Evolutionary conservation across 2,329 filamentous ascomycete genomes (phyloP), one percentile per base, ranked within the genome.

Genomic region (Talaromyces albobiverticillius): DNA sequence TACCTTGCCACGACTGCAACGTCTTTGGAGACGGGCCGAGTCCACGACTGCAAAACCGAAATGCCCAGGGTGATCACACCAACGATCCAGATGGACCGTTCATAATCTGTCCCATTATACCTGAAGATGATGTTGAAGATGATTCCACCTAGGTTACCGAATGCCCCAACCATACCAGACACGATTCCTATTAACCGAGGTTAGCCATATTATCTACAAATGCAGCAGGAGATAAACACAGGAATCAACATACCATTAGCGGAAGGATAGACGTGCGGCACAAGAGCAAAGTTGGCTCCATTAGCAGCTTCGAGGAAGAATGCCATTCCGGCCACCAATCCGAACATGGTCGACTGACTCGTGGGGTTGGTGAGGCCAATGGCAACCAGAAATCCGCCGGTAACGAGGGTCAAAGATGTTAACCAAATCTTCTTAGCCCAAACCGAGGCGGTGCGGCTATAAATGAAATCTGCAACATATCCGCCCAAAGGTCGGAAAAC

Each of bases 241-340:
- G 20, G 16, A 22, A 32, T 23, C 11, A 40, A 63, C 70, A 64
- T 74, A 70, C 90, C 91, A 70, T 95, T 96, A 57, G 90, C 89
- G 57, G 80, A 81, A 1, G 90, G 89, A 70, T 92, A 88, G 1
- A 95, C 87, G 67, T 96, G 92, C 3, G 91, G 90, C 22, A 96
- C 87, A 5, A 96, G 80, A 0, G 89, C 84, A 71, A 94, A 96
- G 73, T 89, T 94, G 38, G 89, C 85, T 0, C 92, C 92, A 67
- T 96, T 96, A 40, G 85, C 86, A 2, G 88, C 89, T 69, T 95
- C 90, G 41, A 91, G 73, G 75, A 95, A 95, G 67, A 95, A 80
- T 1, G 88, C 89, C 74, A 91, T 81, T 9, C 89, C 81, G 1
- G 86, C 85, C 8, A 95, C 76, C 5, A 96, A 82, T 1, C 88